Evolutionary conservation across 257 asterid species (phyloP), one percentile per base, ranked within the genome.

Genomic region (Solanum phureja): DNA sequence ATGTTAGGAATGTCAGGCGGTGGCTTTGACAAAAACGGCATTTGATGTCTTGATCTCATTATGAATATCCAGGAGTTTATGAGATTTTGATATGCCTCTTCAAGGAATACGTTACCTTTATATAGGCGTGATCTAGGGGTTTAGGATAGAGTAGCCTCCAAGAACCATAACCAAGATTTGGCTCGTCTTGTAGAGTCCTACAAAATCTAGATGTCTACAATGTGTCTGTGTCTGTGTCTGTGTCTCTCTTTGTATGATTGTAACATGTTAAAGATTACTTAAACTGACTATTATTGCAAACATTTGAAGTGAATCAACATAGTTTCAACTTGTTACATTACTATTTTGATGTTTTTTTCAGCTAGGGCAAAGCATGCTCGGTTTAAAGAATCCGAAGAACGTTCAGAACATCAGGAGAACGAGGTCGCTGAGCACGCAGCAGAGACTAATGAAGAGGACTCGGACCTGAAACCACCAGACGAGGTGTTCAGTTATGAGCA

Each of bases 401-500:
- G 38, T 66, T 58, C 85, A 37, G 95, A 92, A 88, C 92, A 83
- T 69, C 86, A 90, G 75, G 94, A 90, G 64, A 40, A 89, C 9
- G 89, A 92, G 88, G 86, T 72, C 84, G 83, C 83, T 37, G 94
- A 93, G 83, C 90, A 94, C 18, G 91, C 90, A 87, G 89, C 27
- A 21, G 68, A 92, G 88, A 86, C 92, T 71, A 91, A 93, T 46
- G 96, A 93, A 38, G 97, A 46, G 12, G 40, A 33, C 92, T 16
- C 13, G 13, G 94, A 88, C 75, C 82, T 24, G 37, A 93, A 89
- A 79, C 89, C 91, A 85, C 77, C 74, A 58, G 95, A 91, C 56
- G 93, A 88, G 56, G 98, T 89, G 72, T 94, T 93, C 42, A 91
- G 94, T 60, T 97, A 96, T 83, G 99, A 94, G 33, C 93, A 88